phyloP scores from a whole-genome alignment of 805 yeast genomes.

The Saturnispora kantuleensis region DNA sequence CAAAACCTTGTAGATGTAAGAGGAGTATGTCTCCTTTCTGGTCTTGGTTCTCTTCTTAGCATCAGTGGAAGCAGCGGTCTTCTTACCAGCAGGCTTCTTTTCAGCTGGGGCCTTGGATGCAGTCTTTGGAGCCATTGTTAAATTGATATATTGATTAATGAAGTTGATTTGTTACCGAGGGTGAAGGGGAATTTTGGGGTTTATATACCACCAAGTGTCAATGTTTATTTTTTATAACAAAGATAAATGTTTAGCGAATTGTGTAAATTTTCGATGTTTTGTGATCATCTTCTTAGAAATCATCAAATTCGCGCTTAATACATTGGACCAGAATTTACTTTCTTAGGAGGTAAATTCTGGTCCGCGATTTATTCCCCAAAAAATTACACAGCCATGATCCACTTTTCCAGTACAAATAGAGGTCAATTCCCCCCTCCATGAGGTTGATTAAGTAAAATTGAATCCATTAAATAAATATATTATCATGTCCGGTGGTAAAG shows the following conservation, averaged over 20 bases:
- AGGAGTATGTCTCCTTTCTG: conserved; percentile 97
- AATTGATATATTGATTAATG: neutral
- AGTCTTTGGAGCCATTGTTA: conserved; percentile 57
- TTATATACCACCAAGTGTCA: conserved; percentile 1
- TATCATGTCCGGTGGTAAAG: conserved; percentile 60
- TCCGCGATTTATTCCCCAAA: conserved; percentile 2
- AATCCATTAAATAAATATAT: conserved; percentile 6
- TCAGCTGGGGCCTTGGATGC: conserved; percentile 98
- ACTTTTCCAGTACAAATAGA: conserved; percentile 6
- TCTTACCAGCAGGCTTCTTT: conserved; percentile 87
- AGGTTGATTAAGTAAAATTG: conserved; percentile 1
- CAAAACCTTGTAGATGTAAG: conserved; percentile 96
- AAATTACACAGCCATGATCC: neutral
- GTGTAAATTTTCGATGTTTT: neutral
- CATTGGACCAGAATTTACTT: conserved; percentile 16
- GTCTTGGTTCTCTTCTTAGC: conserved; percentile 88
- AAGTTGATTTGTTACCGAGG: neutral
- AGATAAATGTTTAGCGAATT: neutral
- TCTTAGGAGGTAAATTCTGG: conserved; percentile 11
- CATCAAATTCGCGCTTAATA: conserved; percentile 8
- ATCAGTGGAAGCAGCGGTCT: conserved; percentile 66
- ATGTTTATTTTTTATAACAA: neutral
- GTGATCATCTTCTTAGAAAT: neutral
- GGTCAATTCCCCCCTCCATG: neutral
- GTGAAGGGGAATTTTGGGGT: neutral